Evolutionary conservation across 148 eudicot species (phyloP), one percentile per base, ranked within the genome.

Genomic region (Suaeda aralocaspica): DNA sequence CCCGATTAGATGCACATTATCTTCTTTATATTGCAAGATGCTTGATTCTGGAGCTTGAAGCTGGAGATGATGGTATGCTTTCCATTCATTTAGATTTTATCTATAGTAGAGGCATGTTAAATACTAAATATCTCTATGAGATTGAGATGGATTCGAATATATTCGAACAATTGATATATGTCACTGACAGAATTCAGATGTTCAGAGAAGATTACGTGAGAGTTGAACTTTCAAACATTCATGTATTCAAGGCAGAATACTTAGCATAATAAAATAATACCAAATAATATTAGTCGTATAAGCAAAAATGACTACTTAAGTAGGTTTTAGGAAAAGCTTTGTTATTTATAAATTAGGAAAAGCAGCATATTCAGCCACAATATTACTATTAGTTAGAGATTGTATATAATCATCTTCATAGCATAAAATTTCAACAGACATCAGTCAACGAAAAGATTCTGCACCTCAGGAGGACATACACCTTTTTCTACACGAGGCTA

Each of bases 1-100:
- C 99, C 70, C 89, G 83, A 77, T 77, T 80, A 29, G 99, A 94
- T 85, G 97, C 96, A 68, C 99, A 89, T 79, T 91, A 84, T 87
- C 80, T 94, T 80, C 72, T 94, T 59, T 80, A 89, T 78, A 91
- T 94, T 72, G 96, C 97, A 44, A 73, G 66, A 49, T 81, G 90
- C 71, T 89, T 94, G 78, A 85, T 78, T 79, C 72, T 67, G 58
- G 99, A 94, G 88, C 97, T 94, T 63, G 76, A 74, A 72, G 77
- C 72, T 55, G 80, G 53, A 72, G 79, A 69, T 29, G 73, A 64
- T 34, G 88, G 95, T 89, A 81, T 59, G 76, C 48, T 51, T 49
- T 30, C 25, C 19, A 21, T 62, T 49, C 41, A 5, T 39, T 68
- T 19, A 31, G 9, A 30, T 60, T 29, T 48, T 2, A 14, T 30